Evolutionary conservation across 1,284 basidiomycete genomes (phyloP), one percentile per base, ranked within the genome.

Genomic region (Vanrija pseudolonga): DNA sequence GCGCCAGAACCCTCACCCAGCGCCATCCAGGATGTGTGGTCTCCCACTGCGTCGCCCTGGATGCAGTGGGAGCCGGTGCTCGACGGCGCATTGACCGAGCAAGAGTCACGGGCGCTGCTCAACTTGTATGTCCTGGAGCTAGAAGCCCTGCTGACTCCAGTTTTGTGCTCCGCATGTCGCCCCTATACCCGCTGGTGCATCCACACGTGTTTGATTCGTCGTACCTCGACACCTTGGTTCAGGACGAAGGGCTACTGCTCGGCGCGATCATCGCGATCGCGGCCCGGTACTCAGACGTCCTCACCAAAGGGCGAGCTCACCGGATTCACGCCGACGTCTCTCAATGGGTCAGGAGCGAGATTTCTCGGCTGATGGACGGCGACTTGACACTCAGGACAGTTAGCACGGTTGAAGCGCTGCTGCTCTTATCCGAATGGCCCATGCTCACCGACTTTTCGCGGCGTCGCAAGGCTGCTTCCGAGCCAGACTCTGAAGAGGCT

Each of bases 341-440:
- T 2, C 45, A 55, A 22, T 58, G 56, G 56, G 50, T 58, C 8
- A 42, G 56, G 6, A 23, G 44, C 6, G 42, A 45, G 7, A 19
- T 58, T 12, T 44, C 49, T 11, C 39, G 42, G 7, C 32, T 54
- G 7, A 37, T 55, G 45, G 52, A 58, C 28, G 56, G 56, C 23
- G 56, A 58, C 17, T 41, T 46, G 14, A 20, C 45, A 0, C 40
- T 54, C 14, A 50, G 53, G 12, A 41, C 42, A 11, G 28, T 58
- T 22, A 46, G 49, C 32, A 46, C 52, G 1, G 56, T 58, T 6
- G 56, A 58, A 24, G 56, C 56, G 14, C 42, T 58, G 15, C 47
- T 58, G 4, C 43, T 58, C n/a, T 43, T 58, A 15, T 45, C 45
- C 38, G 56, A 58, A 20, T 58, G 56, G 56, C 56, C 56, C 9